These are phyloP conservation scores for Verticillium klebahnii DNA, from an alignment of 2,329 filamentous ascomycete genomes.

Conservation along the genomic window DNA sequence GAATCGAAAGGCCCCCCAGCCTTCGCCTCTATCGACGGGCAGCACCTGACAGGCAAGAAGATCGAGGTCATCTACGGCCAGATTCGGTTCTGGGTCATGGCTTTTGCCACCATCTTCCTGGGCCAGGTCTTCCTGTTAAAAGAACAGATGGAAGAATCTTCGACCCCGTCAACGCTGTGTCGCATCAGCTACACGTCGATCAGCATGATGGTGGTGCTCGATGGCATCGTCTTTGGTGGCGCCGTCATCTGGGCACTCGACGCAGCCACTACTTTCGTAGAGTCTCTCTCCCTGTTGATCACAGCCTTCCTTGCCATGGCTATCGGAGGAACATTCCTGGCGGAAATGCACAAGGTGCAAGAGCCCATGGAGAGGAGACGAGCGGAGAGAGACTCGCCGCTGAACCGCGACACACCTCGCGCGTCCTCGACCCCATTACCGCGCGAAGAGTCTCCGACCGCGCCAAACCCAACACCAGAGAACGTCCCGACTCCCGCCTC, in stretches of 20 bases:
- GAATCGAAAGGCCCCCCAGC: slow-evolving; percentile 59
- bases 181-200: slow-evolving; percentile 62
- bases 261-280: slow-evolving; percentile 50
- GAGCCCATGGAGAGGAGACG: slow-evolving; percentile 48
- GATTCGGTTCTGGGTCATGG: slow-evolving; percentile 55
- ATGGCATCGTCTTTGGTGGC: slow-evolving; percentile 55
- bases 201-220: slow-evolving; percentile 57
- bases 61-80: slow-evolving; percentile 53
- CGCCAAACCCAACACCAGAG: slow-evolving; percentile 18
- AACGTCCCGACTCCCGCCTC: slow-evolving; percentile 5
- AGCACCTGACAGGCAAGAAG: slow-evolving; percentile 57
- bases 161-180: slow-evolving; percentile 62
- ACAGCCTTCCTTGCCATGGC: slow-evolving; percentile 50
- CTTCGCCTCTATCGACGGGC: slow-evolving; percentile 43
- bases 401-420: slow-evolving; percentile 17
- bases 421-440: slow-evolving; percentile 18
- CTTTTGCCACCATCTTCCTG: slow-evolving; percentile 51
- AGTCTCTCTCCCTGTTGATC: slow-evolving; percentile 49
- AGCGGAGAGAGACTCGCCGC: slow-evolving; percentile 21
- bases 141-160: slow-evolving; percentile 61
- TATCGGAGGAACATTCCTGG: slow-evolving; percentile 53
- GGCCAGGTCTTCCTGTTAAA: slow-evolving; percentile 60
- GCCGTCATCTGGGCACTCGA: slow-evolving; percentile 53
- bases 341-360: slow-evolving; percentile 57
- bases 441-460: slow-evolving; percentile 13